Base-by-base conservation (phyloP, 83 land plant genomes). In the Diphasiastrum complanatum region DNA sequence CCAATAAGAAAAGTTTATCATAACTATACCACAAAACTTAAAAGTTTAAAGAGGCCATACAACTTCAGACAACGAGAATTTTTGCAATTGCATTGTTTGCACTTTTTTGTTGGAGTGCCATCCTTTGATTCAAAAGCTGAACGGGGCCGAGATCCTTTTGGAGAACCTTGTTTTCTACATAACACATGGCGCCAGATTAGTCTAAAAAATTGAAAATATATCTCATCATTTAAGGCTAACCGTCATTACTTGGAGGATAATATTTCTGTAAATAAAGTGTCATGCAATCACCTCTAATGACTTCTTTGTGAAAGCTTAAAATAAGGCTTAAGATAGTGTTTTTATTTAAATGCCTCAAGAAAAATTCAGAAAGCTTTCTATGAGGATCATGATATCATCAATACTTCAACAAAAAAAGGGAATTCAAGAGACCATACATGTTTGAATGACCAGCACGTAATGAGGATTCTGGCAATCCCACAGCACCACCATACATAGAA, bases 31-130 rank as follows among this genome's bases (percentile, higher is more conserved):
- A n/a, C 20, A 20, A 10, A 49, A 47, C 28, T 32, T 22, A 33
- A 14, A 31, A 33, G 51, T 28, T 1, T 47, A 10, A 1, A 62
- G 46, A 61, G 2, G 18, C 64, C 96, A 80, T 75, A 93, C 98
- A 93, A 60, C 66, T 93, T 93, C 75, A 93, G 75, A 65, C 98
- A 93, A 26, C 81, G 78, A 11, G 97, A 86, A 47, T 86, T 74
- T 63, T 80, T 83, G 71, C 97, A 91, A 43, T 86, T 91, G 55
- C 97, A 91, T 34, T 86, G 97, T 68, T 91, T 91, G 67, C 79
- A 70, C 75, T 86, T 91, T 75, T 86, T 91, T 18, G n/a, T n/a
- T 24, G 97, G 89, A 37, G 92, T 86, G 29, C 82, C 84, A 55
- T 91, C 97, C 67, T 86, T 86, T 1, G 59, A 65, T n/a, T 91